phyloP scores from a whole-genome alignment of 352 stramenopile species.

The Pilasporangium apinafurcum region DNA sequence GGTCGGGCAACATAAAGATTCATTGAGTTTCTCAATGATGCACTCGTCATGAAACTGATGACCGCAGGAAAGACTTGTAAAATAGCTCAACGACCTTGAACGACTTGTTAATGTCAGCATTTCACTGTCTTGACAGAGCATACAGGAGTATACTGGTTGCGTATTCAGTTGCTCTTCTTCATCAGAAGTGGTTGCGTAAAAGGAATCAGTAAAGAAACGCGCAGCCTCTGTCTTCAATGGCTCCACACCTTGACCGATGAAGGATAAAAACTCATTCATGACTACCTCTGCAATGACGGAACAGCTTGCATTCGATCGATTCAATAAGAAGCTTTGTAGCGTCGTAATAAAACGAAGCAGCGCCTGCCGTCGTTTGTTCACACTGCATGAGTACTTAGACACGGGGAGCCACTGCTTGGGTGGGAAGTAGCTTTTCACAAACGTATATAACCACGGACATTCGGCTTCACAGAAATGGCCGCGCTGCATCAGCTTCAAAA shows the following conservation, averaged over 20 bases:
- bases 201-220: slow-evolving; percentile 1
- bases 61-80: slow-evolving; percentile 35
- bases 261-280: slow-evolving; percentile 15
- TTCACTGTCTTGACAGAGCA: slow-evolving; percentile 6
- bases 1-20: slow-evolving; percentile 30
- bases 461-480: slow-evolving; percentile 31
- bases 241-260: slow-evolving; percentile 2
- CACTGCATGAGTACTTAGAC: slow-evolving; percentile 2
- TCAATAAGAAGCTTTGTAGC: slow-evolving; percentile 28
- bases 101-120: slow-evolving; percentile 2
- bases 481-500: slow-evolving; percentile 21
- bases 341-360: slow-evolving; percentile 21
- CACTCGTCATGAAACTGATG: slow-evolving; percentile 61
- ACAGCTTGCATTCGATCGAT: slow-evolving; percentile 24
- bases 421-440: slow-evolving; percentile 40
- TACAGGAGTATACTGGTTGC: neutral
- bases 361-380: slow-evolving; percentile 9
- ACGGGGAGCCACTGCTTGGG: slow-evolving; percentile 1
- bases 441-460: slow-evolving; percentile 31
- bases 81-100: slow-evolving; percentile 14
- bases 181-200: slow-evolving; percentile 15
- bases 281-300: slow-evolving; percentile 22
- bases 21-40: slow-evolving; percentile 45
- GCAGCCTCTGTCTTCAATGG: neutral
- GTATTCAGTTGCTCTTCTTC: slow-evolving; percentile 13